These are phyloP conservation scores for Centella asiatica DNA, from an alignment of 129 eudicot species.

Conservation along the genomic window DNA sequence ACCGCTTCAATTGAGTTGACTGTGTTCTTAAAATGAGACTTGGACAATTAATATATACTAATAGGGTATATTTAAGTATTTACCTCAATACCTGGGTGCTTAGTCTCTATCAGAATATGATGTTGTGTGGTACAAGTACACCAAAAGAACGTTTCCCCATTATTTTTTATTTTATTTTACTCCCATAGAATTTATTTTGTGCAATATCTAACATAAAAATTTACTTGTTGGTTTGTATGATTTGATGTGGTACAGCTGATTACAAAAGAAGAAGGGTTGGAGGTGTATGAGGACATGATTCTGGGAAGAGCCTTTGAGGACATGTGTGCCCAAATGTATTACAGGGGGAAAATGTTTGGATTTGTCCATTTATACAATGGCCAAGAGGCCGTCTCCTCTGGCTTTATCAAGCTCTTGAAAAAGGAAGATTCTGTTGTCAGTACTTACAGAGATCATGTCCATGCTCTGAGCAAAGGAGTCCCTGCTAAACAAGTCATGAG, in stretches of 20 bases:
- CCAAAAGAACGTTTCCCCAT: too few relatives aligned
- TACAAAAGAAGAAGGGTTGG: conserved; percentile 59
- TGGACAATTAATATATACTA: too few relatives aligned
- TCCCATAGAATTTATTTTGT: not conserved
- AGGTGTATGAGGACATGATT: conserved; percentile 60
- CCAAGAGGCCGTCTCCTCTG: conserved; percentile 78
- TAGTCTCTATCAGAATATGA: too few relatives aligned
- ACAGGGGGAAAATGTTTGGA: conserved; percentile 78
- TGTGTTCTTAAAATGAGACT: too few relatives aligned
- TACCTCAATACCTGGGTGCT: too few relatives aligned
- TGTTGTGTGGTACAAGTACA: too few relatives aligned
- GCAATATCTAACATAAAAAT: not conserved
- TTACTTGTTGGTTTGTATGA: not conserved
- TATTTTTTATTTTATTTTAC: too few relatives aligned
- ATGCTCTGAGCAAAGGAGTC: conserved; percentile 70
- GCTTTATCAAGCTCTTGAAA: conserved; percentile 69
- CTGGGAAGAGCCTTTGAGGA: conserved; percentile 71
- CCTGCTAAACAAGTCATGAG: conserved; percentile 68
- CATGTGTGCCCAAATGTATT: conserved; percentile 81
- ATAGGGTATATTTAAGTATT: too few relatives aligned
- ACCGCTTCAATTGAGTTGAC: too few relatives aligned
- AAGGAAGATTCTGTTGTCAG: conserved; percentile 53
- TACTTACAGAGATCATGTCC: conserved; percentile 71
- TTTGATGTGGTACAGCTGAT: conserved; percentile 28
- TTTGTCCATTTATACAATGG: conserved; percentile 71